Evolutionary conservation across 345 rosid species (phyloP).

Genomic region (Melastoma malabathricum): DNA sequence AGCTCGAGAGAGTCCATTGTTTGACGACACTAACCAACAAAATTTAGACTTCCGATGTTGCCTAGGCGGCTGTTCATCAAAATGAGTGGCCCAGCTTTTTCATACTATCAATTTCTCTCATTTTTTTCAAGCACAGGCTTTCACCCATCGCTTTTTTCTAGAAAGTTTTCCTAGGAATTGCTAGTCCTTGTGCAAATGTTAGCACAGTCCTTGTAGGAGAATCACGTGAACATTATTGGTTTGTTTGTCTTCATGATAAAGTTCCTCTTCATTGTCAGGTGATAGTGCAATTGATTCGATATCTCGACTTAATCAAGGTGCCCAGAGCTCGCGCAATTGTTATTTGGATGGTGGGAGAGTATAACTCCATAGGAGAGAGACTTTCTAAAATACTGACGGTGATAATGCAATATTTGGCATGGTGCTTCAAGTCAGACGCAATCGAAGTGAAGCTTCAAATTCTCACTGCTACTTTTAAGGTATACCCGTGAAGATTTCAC

Average conservation of each 20-base stretch:
- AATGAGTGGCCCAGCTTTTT: no score
- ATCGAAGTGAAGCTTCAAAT: constrained; percentile 85
- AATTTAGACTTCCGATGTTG: no score
- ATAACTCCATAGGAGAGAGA: constrained; percentile 51
- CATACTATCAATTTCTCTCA: no score
- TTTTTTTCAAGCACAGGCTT: no score
- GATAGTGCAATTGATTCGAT: constrained; percentile 58
- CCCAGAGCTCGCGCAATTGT: constrained; percentile 81
- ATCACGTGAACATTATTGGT: constrained; percentile 1
- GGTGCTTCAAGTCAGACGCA: constrained; percentile 79
- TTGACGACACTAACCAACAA: no score
- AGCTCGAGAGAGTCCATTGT: no score
- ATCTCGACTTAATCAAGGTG: constrained; percentile 76
- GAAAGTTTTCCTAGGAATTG: no score
- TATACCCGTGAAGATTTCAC: constrained; percentile 11
- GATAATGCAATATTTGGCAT: constrained; percentile 72
- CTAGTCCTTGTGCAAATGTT: no score
- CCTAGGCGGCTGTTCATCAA: no score
- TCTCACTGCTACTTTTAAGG: constrained; percentile 69
- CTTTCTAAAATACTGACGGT: constrained; percentile 68
- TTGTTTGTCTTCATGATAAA: constrained; percentile 4
- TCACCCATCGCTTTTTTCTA: no score
- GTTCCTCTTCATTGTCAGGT: constrained; percentile 31
- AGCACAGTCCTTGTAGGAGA: no score
- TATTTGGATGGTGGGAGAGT: constrained; percentile 93